Percentiles rank a stretch among this genome's conserved stretches.
These are phyloP conservation scores for Termitomyces heimii DNA, from an alignment of 768 basidiomycete species.

Conservation along the genomic window DNA sequence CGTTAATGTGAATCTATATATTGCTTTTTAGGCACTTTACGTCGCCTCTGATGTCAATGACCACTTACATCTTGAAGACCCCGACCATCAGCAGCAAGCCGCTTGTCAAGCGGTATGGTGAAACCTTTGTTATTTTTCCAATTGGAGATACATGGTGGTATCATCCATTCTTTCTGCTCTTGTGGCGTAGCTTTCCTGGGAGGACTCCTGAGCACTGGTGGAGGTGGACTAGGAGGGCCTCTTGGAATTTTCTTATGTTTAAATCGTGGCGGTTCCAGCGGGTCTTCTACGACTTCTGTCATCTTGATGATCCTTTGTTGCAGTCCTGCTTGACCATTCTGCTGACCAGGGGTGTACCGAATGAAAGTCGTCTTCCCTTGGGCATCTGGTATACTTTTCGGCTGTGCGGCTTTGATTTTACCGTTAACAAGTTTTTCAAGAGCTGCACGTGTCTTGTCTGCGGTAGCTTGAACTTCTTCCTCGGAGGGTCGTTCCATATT, in stretches of 20 bases:
- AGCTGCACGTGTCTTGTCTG: slow-evolving; percentile 86
- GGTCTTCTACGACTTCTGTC: slow-evolving; percentile 97
- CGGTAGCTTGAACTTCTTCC: slow-evolving; percentile 85
- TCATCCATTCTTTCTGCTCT: slow-evolving; percentile 99
- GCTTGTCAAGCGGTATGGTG: slow-evolving; percentile 97
- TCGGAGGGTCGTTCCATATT: slow-evolving; percentile 91
- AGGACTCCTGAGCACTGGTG: slow-evolving; percentile 91
- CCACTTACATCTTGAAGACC: slow-evolving; percentile 90
- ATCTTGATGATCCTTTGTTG: slow-evolving; percentile 99
- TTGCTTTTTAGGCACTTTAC: neutral
- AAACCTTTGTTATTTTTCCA: slow-evolving; percentile 99
- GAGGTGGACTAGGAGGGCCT: slow-evolving; percentile 94
- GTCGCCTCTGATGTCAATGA: neutral
- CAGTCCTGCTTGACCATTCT: slow-evolving; percentile 58
- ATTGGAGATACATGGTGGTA: slow-evolving; percentile 98
- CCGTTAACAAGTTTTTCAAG: slow-evolving; percentile 91
- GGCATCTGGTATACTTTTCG: slow-evolving; percentile 86
- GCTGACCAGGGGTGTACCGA: slow-evolving; percentile 94
- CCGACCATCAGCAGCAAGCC: slow-evolving; percentile 95
- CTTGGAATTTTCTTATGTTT: slow-evolving; percentile 99
- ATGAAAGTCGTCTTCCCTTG: slow-evolving; percentile 87
- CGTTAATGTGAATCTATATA: slow-evolving; percentile 89
- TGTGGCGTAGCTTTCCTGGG: slow-evolving; percentile 94
- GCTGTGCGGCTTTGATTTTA: slow-evolving; percentile 98
- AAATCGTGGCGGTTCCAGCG: slow-evolving; percentile 93